Evolutionary conservation across 1,284 basidiomycete genomes (phyloP), one percentile per base, ranked within the genome.

Genomic region (Ceratobasidium sp.): DNA sequence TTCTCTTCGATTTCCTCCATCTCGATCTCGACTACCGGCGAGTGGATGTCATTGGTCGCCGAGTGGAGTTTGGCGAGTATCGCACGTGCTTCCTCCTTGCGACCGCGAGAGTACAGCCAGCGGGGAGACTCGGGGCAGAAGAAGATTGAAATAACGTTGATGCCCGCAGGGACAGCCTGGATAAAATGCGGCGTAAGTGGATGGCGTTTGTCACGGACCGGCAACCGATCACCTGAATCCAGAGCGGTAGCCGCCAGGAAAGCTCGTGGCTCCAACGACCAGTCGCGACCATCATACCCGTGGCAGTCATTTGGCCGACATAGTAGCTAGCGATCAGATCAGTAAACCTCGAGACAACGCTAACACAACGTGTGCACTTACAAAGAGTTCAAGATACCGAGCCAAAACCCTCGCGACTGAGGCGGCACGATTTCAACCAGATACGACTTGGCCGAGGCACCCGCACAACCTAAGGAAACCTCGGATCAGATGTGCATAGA

Each of bases 1-100:
- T 84, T 84, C 79, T 86, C 86, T 74, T 86, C 83, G 51, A 88
- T 86, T 78, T 88, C 87, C 54, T 83, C 82, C 80, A 88, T 84
- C 78, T 88, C 85, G 11, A 88, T 80, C 46, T 85, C 80, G 37
- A 88, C 81, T 6, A 88, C 79, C 3, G 87, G 87, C 1, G 86
- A 87, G 63, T 86, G 80, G 48, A 81, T 63, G 77, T 88, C 84
- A 34, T 83, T 82, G 56, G 81, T 84, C 37, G 81, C 81, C 51
- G 86, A 86, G 78, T 88, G 87, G 34, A 86, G 82, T 37, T 81
- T 81, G 6, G 85, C 85, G 6, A 87, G 80, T 19, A 86, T 83
- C 27, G 75, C 75, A 31, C 84, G 81, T 5, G 86, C 85, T 76
- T 84, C 65, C 4, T 84, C 81, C 1, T 77, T 76, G 75, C 83